Percentiles rank a stretch among this genome's conserved stretches.
These are phyloP conservation scores for Samsoniella hepiali DNA, from an alignment of 2,329 filamentous ascomycete species.

Conservation along the genomic window DNA sequence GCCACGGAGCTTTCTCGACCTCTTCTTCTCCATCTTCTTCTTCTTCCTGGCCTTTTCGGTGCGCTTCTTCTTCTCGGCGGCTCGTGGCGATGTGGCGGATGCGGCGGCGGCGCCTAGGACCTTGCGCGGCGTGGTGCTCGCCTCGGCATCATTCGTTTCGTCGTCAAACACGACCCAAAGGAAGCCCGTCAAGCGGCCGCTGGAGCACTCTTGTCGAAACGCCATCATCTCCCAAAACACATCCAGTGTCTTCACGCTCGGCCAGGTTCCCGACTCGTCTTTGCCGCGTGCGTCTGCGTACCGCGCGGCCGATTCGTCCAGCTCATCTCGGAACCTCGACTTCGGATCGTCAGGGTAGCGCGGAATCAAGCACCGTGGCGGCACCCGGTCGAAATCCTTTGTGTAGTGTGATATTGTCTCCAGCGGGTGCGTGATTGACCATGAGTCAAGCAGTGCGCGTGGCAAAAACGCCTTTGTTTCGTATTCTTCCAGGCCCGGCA, in stretches of 20 bases:
- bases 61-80: slow-evolving; percentile 15
- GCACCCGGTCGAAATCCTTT: slow-evolving; percentile 57
- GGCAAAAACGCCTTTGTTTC: slow-evolving; percentile 82
- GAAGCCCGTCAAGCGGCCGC: slow-evolving; percentile 88
- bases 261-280: slow-evolving; percentile 63
- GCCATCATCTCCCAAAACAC: slow-evolving; percentile 99
- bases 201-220: slow-evolving; percentile 91
- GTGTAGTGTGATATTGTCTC: slow-evolving; percentile 60
- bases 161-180: slow-evolving; percentile 86
- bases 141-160: slow-evolving; percentile 21
- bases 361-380: slow-evolving; percentile 80
- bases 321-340: slow-evolving; percentile 78
- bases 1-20: slow-evolving; percentile 43
- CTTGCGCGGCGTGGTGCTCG: slow-evolving; percentile 20
- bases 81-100: neutral
- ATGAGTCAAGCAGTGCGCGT: slow-evolving; percentile 48
- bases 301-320: slow-evolving; percentile 76
- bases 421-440: slow-evolving; percentile 71
- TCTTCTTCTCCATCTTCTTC: slow-evolving; percentile 39
- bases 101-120: slow-evolving; percentile 29
- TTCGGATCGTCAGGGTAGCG: slow-evolving; percentile 96
- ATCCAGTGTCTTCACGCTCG: slow-evolving; percentile 76
- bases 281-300: slow-evolving; percentile 48
- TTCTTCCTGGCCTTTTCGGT: slow-evolving; percentile 39
- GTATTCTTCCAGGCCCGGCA: slow-evolving; percentile 80